A percentile compares a stretch with the other conserved stretches of the same genome.
Evolutionary conservation across 106 monocot genomes (phyloP).

Genomic region (Dactylorhiza incarnata): DNA sequence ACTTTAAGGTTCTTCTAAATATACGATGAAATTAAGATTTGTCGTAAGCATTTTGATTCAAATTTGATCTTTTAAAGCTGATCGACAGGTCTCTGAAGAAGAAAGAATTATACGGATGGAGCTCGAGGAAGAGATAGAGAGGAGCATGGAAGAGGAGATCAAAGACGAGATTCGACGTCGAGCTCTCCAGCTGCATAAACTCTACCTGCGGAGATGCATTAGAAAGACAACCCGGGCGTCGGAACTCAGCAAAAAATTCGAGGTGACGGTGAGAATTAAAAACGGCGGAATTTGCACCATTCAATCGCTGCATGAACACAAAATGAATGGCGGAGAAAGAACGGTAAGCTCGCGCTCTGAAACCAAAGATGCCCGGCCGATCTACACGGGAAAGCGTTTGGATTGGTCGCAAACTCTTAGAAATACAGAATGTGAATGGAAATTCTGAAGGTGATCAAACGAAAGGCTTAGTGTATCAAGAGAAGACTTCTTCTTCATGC

Average conservation of each 20-base stretch:
- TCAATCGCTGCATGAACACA: background rate
- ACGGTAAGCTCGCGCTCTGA: background rate
- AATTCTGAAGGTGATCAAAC: background rate
- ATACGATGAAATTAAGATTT: background rate
- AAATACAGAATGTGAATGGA: background rate
- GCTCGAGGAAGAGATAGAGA: conserved; percentile 27
- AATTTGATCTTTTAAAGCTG: background rate
- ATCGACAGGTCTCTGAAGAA: conserved; percentile 4
- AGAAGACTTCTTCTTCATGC: background rate
- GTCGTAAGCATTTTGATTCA: background rate
- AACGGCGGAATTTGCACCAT: background rate
- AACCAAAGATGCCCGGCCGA: background rate
- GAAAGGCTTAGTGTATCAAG: background rate
- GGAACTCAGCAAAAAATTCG: background rate
- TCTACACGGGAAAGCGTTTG: background rate
- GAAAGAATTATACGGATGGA: conserved; percentile 26
- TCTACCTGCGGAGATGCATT: conserved; percentile 17
- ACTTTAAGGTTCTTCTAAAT: background rate
- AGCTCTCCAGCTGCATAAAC: conserved; percentile 19
- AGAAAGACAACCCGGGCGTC: background rate
- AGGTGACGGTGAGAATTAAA: background rate
- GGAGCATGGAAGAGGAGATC: conserved; percentile 36
- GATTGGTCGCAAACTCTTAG: background rate
- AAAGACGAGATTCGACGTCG: conserved; percentile 20
- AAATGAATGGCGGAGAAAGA: background rate